phyloP scores from a whole-genome alignment of 2,329 filamentous ascomycete genomes.

The Neoarthrinium moseri region DNA sequence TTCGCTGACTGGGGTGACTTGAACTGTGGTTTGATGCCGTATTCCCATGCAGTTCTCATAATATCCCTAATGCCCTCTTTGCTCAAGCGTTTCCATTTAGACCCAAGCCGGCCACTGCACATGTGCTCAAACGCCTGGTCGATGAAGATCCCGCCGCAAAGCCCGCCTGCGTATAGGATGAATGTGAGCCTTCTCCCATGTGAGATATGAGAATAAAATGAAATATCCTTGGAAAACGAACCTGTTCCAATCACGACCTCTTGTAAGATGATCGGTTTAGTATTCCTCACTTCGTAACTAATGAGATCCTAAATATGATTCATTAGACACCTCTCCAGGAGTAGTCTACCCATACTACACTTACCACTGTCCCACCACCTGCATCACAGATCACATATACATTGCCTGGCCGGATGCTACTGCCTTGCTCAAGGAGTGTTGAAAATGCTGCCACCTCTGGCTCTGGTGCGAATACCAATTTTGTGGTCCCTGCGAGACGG shows the following conservation, averaged over 20 bases:
- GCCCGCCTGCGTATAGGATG: neutral
- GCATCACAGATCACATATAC: conserved; percentile 21
- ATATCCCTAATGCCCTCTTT: neutral
- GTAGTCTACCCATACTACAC: neutral
- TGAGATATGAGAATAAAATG: neutral
- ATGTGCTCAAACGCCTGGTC: neutral
- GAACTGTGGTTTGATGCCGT: neutral
- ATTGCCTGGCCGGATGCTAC: conserved; percentile 8
- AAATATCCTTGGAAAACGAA: neutral
- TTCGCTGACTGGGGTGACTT: neutral
- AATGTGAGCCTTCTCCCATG: neutral
- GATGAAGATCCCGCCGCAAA: conserved; percentile 7
- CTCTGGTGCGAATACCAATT: conserved; percentile 21
- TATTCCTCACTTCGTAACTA: conserved; percentile 14
- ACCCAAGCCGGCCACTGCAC: neutral
- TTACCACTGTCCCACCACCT: conserved; percentile 24
- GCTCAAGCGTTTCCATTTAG: neutral
- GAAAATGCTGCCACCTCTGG: conserved; percentile 24
- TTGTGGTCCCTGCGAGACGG: conserved; percentile 14
- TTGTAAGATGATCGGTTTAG: neutral
- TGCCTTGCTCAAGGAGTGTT: conserved; percentile 13
- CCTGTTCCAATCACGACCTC: neutral
- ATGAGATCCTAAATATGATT: conserved; percentile 13
- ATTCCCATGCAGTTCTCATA: neutral
- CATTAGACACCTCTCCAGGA: neutral